These are phyloP conservation scores for Trichosanthes truncata DNA, from an alignment of 306 rosid genomes.

Conservation along the genomic window DNA sequence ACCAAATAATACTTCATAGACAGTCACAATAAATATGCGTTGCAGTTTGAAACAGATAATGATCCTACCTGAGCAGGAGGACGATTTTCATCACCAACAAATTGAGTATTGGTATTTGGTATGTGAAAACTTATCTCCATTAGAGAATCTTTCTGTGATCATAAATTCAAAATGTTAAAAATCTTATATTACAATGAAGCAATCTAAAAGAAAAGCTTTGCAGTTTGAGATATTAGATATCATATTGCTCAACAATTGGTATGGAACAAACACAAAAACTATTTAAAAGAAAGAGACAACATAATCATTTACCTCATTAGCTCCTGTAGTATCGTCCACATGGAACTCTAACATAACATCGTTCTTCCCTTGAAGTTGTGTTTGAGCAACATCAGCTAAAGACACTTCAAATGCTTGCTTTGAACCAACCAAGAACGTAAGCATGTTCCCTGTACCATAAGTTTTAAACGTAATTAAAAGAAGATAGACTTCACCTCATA, in stretches of 20 bases:
- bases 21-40: constrained; percentile 2
- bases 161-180: constrained; percentile 12
- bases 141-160: constrained; percentile 88
- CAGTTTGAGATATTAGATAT: not conserved
- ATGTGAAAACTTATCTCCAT: constrained; percentile 96
- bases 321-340: constrained; percentile 96
- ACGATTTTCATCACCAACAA: constrained; percentile 83
- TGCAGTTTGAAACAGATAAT: constrained; percentile 1
- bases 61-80: constrained; percentile 88
- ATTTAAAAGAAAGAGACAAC: not conserved
- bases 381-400: constrained; percentile 92
- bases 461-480: not conserved
- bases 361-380: constrained; percentile 91
- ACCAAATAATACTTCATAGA: constrained; percentile 13
- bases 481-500: not conserved
- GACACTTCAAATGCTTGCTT: constrained; percentile 99
- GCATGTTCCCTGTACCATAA: constrained; percentile 61
- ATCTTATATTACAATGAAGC: not conserved
- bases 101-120: constrained; percentile 96
- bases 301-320: constrained; percentile 63
- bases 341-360: constrained; percentile 93
- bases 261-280: not conserved
- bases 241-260: not conserved
- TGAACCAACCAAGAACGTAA: constrained; percentile 74
- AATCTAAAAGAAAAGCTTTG: not conserved